A percentile compares a stretch with the other conserved stretches of the same genome.
phyloP scores from a whole-genome alignment of 2,329 filamentous ascomycete genomes.

The Trematosphaeria pertusa region DNA sequence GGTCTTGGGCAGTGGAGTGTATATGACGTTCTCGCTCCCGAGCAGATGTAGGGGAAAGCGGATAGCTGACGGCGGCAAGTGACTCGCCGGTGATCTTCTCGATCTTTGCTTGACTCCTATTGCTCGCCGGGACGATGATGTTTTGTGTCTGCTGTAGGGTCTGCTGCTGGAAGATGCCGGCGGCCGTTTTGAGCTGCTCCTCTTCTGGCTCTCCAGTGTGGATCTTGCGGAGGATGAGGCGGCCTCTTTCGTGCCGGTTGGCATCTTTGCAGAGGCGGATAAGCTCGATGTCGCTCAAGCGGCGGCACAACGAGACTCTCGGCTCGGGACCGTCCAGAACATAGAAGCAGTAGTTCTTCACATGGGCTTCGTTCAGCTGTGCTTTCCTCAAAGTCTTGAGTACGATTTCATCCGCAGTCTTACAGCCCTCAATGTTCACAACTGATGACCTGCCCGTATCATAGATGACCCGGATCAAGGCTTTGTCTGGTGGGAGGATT shows the following conservation, averaged over 20 bases:
- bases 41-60: constrained; percentile 78
- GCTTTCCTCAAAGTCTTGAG: constrained; percentile 88
- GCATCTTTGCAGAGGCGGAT: constrained; percentile 90
- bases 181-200: constrained; percentile 84
- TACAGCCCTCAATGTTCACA: constrained; percentile 90
- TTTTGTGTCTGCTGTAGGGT: constrained; percentile 72
- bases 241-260: constrained; percentile 83
- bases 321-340: constrained; percentile 85
- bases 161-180: constrained; percentile 89
- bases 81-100: constrained; percentile 88
- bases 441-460: constrained; percentile 92
- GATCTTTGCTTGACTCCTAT: constrained; percentile 84
- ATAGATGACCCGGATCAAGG: constrained; percentile 91
- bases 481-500: constrained; percentile 82
- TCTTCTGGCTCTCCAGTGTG: constrained; percentile 88
- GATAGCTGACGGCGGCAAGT: constrained; percentile 84
- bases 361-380: constrained; percentile 84
- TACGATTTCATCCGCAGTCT: constrained; percentile 91
- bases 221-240: constrained; percentile 91
- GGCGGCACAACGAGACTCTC: constrained; percentile 79
- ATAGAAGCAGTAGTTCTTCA: constrained; percentile 97
- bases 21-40: constrained; percentile 72
- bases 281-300: constrained; percentile 84
- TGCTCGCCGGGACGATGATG: constrained; percentile 66
- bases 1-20: constrained; percentile 57